Conservation (phyloP, 2,329 filamentous ascomycete species). For the Aspergillus hortae region DNA sequence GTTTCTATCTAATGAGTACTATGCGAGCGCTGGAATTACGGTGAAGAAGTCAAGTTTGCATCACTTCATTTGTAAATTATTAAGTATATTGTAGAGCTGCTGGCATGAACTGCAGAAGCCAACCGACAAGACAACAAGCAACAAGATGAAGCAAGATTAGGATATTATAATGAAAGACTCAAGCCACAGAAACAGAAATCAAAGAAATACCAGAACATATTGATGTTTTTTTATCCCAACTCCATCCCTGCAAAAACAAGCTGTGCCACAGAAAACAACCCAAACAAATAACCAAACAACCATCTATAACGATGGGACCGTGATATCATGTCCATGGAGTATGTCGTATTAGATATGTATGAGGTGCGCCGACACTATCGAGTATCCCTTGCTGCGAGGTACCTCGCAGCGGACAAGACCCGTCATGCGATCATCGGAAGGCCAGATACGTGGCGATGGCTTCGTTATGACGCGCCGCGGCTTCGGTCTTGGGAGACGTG, state of each 20-base stretch:
- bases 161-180: too few relatives aligned
- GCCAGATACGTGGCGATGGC: slow-evolving; percentile 21
- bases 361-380: background rate
- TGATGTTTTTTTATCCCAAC: background rate
- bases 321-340: slow-evolving; percentile 25
- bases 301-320: background rate
- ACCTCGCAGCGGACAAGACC: background rate
- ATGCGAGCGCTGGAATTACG: too few relatives aligned
- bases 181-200: too few relatives aligned
- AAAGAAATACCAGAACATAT: background rate
- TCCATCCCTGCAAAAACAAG: background rate
- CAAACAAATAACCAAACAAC: slow-evolving; percentile 35
- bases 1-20: background rate
- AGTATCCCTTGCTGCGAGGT: background rate
- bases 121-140: too few relatives aligned
- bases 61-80: too few relatives aligned
- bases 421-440: slow-evolving; percentile 23
- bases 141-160: too few relatives aligned
- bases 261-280: background rate
- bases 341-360: background rate
- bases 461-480: slow-evolving; percentile 15
- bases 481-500: background rate
- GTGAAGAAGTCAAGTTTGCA: too few relatives aligned
- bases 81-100: too few relatives aligned
- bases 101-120: too few relatives aligned